These are phyloP conservation scores for Nicotiana tomentosiformis DNA, from an alignment of 257 asterid species.

Conservation along the genomic window DNA sequence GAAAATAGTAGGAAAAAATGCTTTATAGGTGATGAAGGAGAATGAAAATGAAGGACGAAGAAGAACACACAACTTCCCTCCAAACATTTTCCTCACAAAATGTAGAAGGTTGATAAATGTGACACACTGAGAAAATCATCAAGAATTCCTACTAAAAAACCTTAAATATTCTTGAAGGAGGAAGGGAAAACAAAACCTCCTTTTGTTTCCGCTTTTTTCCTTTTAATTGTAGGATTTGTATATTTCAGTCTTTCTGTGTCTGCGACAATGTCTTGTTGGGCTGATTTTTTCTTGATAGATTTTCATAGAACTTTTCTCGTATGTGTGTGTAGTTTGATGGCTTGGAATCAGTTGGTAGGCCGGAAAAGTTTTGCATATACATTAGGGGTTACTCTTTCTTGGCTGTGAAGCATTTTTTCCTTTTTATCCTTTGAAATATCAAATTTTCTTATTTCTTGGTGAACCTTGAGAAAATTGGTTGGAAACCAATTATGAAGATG, in stretches of 20 bases:
- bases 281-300: background rate
- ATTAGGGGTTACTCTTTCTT: background rate
- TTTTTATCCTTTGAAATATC: background rate
- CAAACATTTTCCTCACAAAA: background rate
- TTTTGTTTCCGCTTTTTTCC: background rate
- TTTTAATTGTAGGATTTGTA: background rate
- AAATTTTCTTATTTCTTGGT: background rate
- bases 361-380: background rate
- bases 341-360: background rate
- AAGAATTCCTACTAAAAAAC: background rate
- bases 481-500: background rate
- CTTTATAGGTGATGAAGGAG: background rate
- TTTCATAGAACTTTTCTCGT: background rate
- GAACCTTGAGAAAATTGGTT: background rate
- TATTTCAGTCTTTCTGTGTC: background rate
- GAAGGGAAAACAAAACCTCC: background rate
- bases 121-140: background rate
- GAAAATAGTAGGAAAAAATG: background rate
- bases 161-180: background rate
- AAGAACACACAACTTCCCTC: background rate
- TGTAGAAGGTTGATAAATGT: background rate
- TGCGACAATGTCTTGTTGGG: background rate
- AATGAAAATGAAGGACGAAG: background rate
- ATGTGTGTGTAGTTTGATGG: background rate
- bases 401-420: background rate